Evolutionary conservation across 73 alveolate species (phyloP).

Genomic region (Paramecium primaurelia): DNA sequence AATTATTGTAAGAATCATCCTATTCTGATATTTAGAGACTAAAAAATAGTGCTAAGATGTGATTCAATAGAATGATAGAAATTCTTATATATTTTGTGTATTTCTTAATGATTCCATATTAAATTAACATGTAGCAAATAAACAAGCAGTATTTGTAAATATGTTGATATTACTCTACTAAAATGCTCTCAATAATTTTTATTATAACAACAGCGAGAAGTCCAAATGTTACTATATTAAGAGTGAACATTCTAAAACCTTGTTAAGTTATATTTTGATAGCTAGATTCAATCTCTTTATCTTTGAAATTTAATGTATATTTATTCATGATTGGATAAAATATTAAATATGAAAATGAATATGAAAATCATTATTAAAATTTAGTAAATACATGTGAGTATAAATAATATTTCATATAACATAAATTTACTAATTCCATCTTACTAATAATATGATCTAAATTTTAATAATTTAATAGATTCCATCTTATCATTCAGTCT

Average conservation of each 20-base stretch:
- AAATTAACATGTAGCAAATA: neutral
- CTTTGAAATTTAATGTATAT: neutral
- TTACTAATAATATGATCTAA: neutral
- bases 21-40: neutral
- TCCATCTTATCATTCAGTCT: too few relatives aligned
- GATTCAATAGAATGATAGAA: neutral
- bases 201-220: neutral
- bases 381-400: neutral
- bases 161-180: neutral
- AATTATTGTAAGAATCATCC: neutral
- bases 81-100: neutral
- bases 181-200: neutral
- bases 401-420: neutral
- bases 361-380: neutral
- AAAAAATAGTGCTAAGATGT: neutral
- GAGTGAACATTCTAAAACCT: neutral
- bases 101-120: neutral
- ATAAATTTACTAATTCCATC: neutral
- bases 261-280: neutral
- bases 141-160: neutral
- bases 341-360: neutral
- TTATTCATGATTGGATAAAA: neutral
- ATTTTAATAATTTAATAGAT: neutral
- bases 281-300: neutral
- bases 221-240: neutral